Conservation (phyloP, 2,329 filamentous ascomycete genomes). For the Fusarium pseudograminearum region DNA sequence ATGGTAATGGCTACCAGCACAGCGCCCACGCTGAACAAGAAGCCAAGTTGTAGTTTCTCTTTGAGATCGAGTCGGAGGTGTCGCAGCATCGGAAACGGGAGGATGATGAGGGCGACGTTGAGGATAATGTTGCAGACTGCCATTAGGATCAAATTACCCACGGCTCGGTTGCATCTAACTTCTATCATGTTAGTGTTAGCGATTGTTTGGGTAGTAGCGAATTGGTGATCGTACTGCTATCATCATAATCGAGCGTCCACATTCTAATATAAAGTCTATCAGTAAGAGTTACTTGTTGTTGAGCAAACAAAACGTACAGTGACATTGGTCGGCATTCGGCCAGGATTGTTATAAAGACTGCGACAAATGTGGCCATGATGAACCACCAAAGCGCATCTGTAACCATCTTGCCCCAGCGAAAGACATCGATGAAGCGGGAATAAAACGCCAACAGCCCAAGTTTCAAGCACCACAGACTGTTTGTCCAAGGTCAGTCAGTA, state of each 20-base stretch:
- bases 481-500: slow-evolving; percentile 20
- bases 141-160: slow-evolving; percentile 49
- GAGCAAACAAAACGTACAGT: slow-evolving; percentile 29
- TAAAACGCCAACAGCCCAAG: slow-evolving; percentile 49
- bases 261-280: slow-evolving; percentile 17
- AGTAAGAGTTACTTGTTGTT: background rate
- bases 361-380: slow-evolving; percentile 47
- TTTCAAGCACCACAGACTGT: slow-evolving; percentile 50
- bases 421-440: slow-evolving; percentile 47
- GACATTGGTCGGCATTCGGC: slow-evolving; percentile 47
- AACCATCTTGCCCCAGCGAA: slow-evolving; percentile 42
- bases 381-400: slow-evolving; percentile 44
- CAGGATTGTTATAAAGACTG: slow-evolving; percentile 46
- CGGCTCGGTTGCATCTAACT: slow-evolving; percentile 41
- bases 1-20: slow-evolving; percentile 49
- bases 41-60: slow-evolving; percentile 39
- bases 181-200: slow-evolving; percentile 18
- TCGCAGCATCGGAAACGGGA: slow-evolving; percentile 50
- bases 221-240: slow-evolving; percentile 11
- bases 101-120: slow-evolving; percentile 48
- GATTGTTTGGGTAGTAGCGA: background rate
- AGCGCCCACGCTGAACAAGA: slow-evolving; percentile 48
- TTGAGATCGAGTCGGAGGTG: slow-evolving; percentile 35
- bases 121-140: slow-evolving; percentile 49
- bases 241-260: slow-evolving; percentile 32